Evolutionary conservation across 768 basidiomycete genomes (phyloP), one percentile per base, ranked within the genome.

Genomic region (Pisolithus orientalis): DNA sequence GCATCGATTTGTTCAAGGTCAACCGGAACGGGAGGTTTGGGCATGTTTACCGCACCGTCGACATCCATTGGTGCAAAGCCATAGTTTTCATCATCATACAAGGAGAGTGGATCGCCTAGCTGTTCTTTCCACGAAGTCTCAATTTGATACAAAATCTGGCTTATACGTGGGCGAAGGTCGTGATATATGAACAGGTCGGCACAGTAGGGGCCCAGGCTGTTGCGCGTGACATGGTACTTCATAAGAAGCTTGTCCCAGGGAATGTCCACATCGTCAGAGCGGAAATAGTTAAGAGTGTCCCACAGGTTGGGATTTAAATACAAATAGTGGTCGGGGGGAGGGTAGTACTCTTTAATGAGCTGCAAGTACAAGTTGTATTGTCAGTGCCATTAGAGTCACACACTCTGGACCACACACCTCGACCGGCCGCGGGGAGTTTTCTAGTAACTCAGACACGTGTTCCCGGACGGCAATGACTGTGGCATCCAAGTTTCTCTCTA

Each of bases 391-490:
- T 29, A 21, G 32, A 29, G 10, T 51, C 29, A 28, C 27, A 24
- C 13, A 21, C 24, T 5, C 45, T 43, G 5, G 2, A 47, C 32
- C 6, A 57, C 74, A 58, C 59, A 83, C 85, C 75, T 93, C 91
- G 39, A 68, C 59, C 5, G 89, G 86, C 39, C 76, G 80, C 0
- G 85, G 82, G 1, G 84, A 76, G 62, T 86, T 75, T 16, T 73
- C 68, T 14, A 70, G 66, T 3, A 94, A 72, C 59, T 93, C 91
- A 8, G 79, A 77, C 1, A 77, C 63, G 59, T 94, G 79, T 44
- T 84, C 77, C 32, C 80, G 79, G 17, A 94, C 89, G 17, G 85
- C 83, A 21, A 90, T 76, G 24, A 91, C 82, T 53, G 81, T 85
- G 17, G 87, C 78, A 64, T 90, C 78, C 65, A 92, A 58, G 58